A percentile compares a stretch with the other conserved stretches of the same genome.
Evolutionary conservation across 1,139 yeast species (phyloP).

Genomic region (Lodderomyces margitis): DNA sequence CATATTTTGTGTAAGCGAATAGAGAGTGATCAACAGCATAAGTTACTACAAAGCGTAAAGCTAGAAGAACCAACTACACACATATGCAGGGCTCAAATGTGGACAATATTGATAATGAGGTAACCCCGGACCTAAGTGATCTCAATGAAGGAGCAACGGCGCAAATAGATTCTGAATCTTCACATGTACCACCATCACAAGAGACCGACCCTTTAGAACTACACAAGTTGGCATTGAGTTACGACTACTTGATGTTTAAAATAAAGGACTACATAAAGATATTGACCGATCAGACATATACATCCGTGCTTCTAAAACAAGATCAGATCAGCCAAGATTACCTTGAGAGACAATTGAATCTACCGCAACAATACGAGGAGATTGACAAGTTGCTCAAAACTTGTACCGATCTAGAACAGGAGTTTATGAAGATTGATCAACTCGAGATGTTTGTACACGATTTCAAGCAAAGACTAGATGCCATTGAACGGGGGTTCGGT

Average conservation of each 20-base stretch:
- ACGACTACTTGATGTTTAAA: slow-evolving; percentile 61
- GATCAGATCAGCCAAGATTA: slow-evolving; percentile 31
- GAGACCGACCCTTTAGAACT: slow-evolving; percentile 64
- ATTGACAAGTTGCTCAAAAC: slow-evolving; percentile 42
- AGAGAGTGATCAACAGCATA: too few relatives aligned
- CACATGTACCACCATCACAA: slow-evolving; percentile 14
- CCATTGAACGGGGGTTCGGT: slow-evolving; percentile 20
- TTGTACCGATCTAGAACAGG: slow-evolving; percentile 58
- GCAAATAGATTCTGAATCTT: slow-evolving; percentile 2
- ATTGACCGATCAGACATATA: slow-evolving; percentile 36
- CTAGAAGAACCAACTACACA: not conserved
- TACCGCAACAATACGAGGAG: slow-evolving; percentile 42
- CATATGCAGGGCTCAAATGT: not conserved
- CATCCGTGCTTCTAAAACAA: slow-evolving; percentile 29
- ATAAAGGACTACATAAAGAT: slow-evolving; percentile 52
- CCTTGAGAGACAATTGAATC: slow-evolving; percentile 33
- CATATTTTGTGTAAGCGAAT: not conserved
- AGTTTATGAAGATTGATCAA: slow-evolving; percentile 69
- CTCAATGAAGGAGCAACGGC: not conserved
- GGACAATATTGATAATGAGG: not conserved
- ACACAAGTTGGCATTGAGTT: slow-evolving; percentile 54
- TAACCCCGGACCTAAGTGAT: not conserved
- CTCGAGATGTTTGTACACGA: slow-evolving; percentile 48
- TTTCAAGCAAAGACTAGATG: slow-evolving; percentile 30
- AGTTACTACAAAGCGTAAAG: too few relatives aligned